These are phyloP conservation scores for Dryas alaskensis DNA, from an alignment of 306 rosid genomes.

Conservation along the genomic window DNA sequence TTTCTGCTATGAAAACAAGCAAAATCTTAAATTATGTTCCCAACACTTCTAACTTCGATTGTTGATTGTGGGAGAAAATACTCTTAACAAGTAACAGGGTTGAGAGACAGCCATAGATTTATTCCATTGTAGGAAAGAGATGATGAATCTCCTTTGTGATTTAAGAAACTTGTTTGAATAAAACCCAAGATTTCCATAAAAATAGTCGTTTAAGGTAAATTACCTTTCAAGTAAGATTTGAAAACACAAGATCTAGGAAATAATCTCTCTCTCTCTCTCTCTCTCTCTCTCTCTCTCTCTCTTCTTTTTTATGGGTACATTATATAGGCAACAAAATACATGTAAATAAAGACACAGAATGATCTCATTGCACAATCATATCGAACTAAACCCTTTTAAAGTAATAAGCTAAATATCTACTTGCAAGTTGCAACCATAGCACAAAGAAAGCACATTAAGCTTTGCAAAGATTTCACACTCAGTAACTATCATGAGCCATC, in stretches of 20 bases:
- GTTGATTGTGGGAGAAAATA: not conserved
- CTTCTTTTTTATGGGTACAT: not conserved
- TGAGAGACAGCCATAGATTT: no score
- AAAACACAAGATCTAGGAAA: no score
- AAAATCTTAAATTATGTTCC: not conserved
- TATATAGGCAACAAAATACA: not conserved
- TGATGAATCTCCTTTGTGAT: no score
- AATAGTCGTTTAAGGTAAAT: no score
- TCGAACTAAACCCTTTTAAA: not conserved
- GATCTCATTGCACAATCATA: not conserved
- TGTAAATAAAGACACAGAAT: not conserved
- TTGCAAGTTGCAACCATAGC: slow-evolving; percentile 3
- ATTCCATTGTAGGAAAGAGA: no score
- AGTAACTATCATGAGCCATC: not conserved
- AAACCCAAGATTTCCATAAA: no score
- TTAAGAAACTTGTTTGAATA: no score
- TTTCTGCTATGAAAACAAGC: no score
- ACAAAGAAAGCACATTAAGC: slow-evolving; percentile 2
- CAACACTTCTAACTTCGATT: not conserved
- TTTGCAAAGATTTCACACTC: not conserved
- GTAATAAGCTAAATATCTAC: slow-evolving; percentile 4
- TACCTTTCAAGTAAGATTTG: no score
- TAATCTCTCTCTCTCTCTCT: no score
- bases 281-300: no score
- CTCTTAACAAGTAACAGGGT: no score